phyloP scores from a whole-genome alignment of 345 rosid species.

The Heritiera littoralis region DNA sequence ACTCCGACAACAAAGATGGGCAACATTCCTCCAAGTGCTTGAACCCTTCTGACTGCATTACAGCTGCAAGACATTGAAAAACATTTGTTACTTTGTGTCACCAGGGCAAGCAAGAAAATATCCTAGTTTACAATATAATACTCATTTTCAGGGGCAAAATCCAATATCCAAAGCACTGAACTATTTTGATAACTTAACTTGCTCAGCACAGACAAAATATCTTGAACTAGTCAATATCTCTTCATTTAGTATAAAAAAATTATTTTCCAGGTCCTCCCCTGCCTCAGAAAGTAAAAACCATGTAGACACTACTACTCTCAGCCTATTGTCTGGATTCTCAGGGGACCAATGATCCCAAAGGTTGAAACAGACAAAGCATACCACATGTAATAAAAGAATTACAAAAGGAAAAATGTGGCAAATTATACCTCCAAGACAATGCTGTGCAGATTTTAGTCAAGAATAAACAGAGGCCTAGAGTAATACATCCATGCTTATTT shows the following conservation, averaged over 20 bases:
- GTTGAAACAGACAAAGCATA: background rate
- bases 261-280: background rate
- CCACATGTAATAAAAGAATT: background rate
- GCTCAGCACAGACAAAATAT: background rate
- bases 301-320: background rate
- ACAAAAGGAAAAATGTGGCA: background rate
- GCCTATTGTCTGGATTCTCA: background rate
- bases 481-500: background rate
- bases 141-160: background rate
- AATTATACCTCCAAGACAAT: no score
- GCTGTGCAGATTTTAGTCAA: background rate
- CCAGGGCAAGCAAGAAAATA: background rate
- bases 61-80: slow-evolving; percentile 50
- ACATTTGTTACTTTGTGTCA: slow-evolving; percentile 3
- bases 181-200: background rate
- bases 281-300: background rate
- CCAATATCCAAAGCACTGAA: background rate
- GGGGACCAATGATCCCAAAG: background rate
- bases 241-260: background rate
- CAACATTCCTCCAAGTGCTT: slow-evolving; percentile 82
- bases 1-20: slow-evolving; percentile 75
- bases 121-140: background rate
- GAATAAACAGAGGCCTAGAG: background rate
- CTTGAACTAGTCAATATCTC: background rate
- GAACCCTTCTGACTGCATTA: slow-evolving; percentile 95